Conservation (phyloP, 352 stramenopile species). For the Bremia lactucae region DNA sequence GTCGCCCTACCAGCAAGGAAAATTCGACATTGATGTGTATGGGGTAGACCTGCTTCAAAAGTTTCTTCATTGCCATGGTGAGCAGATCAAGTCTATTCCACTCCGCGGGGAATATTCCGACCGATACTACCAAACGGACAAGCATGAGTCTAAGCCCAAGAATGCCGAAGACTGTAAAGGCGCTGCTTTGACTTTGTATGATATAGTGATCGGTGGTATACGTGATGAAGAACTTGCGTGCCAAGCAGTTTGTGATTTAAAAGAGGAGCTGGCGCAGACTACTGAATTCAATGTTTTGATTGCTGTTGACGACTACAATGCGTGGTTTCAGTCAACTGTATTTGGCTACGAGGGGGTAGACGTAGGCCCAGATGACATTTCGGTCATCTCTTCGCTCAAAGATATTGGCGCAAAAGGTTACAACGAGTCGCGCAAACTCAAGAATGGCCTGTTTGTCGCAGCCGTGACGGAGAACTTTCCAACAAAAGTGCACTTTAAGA, state of each 20-base stretch:
- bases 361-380: conserved; percentile 65
- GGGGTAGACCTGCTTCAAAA: conserved; percentile 71
- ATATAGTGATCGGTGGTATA: conserved; percentile 71
- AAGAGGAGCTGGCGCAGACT: conserved; percentile 58
- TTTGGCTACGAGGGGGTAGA: conserved; percentile 80
- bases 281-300: conserved; percentile 82
- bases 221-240: conserved; percentile 77
- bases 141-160: conserved; percentile 68
- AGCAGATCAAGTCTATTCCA: conserved; percentile 52
- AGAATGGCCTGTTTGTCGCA: conserved; percentile 74
- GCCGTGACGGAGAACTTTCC: conserved; percentile 81
- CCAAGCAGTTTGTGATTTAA: conserved; percentile 69
- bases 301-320: conserved; percentile 85
- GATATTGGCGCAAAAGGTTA: conserved; percentile 61
- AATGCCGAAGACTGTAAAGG: conserved; percentile 37
- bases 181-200: conserved; percentile 53
- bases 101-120: conserved; percentile 64
- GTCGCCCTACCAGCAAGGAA: conserved; percentile 63
- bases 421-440: conserved; percentile 43
- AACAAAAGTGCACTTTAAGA: conserved; percentile 62
- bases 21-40: conserved; percentile 82
- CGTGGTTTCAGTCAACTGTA: conserved; percentile 76
- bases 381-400: conserved; percentile 65
- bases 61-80: conserved; percentile 62
- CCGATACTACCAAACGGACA: conserved; percentile 67